Conservation (phyloP, 352 stramenopile genomes). For the Pythium inflatum region DNA sequence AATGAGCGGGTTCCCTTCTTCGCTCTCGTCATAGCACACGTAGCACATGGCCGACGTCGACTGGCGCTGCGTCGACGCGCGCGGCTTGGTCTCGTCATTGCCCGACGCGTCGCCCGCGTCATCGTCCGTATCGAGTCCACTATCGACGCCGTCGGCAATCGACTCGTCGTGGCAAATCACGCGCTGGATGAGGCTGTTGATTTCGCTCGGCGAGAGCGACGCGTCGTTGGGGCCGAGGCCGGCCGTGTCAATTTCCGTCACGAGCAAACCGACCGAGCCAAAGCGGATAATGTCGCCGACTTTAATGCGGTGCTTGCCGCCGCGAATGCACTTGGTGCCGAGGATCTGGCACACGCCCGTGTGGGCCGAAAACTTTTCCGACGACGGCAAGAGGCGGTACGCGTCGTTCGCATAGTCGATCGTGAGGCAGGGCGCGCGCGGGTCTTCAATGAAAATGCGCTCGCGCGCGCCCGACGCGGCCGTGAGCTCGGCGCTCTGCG, state of each 20-base stretch:
- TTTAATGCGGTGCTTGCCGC: constrained; percentile 76
- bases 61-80: constrained; percentile 68
- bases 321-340: constrained; percentile 84
- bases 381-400: constrained; percentile 83
- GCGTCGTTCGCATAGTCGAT: constrained; percentile 89
- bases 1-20: constrained; percentile 92
- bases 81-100: constrained; percentile 84
- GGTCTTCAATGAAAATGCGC: constrained; percentile 89
- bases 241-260: constrained; percentile 85
- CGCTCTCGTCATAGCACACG: constrained; percentile 86
- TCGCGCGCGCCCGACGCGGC: constrained; percentile 46
- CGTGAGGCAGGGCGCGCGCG: constrained; percentile 77
- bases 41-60: constrained; percentile 86
- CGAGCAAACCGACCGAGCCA: constrained; percentile 76
- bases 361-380: constrained; percentile 86
- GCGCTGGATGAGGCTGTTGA: constrained; percentile 80
- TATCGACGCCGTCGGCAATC: constrained; percentile 73
- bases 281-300: constrained; percentile 90
- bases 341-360: constrained; percentile 88
- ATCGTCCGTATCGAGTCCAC: constrained; percentile 85
- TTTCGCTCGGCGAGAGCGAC: constrained; percentile 71
- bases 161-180: constrained; percentile 83
- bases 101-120: constrained; percentile 80
- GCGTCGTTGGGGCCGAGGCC: constrained; percentile 71
- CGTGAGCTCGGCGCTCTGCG: constrained; percentile 48